A percentile compares a stretch with the other conserved stretches of the same genome.
phyloP scores from a whole-genome alignment of 371 early-diverging fungal species.

The Mucor indicus region DNA sequence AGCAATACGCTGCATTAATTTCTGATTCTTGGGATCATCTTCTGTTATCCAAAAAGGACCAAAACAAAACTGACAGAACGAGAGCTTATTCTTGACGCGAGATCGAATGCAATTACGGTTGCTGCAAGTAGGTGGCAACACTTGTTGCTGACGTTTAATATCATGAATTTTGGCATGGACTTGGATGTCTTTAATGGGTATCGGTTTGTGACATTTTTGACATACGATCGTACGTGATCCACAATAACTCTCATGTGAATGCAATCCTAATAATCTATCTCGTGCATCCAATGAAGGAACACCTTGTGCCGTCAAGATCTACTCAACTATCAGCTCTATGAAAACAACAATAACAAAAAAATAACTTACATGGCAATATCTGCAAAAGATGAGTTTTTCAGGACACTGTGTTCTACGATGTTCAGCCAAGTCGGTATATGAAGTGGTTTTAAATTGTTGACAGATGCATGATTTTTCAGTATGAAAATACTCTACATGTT shows the following conservation, averaged over 20 bases:
- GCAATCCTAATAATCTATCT: constrained; percentile 67
- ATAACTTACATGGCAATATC: constrained; percentile 70
- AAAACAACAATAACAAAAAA: not conserved
- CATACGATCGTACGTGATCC: constrained; percentile 84
- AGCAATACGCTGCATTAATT: constrained; percentile 72
- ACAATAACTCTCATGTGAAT: constrained; percentile 83
- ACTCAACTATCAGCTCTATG: no score
- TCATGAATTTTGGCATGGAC: constrained; percentile 76
- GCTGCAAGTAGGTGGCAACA: constrained; percentile 59
- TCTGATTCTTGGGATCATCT: constrained; percentile 74
- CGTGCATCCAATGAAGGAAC: constrained; percentile 50
- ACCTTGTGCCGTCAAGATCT: constrained; percentile 58
- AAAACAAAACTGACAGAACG: constrained; percentile 77
- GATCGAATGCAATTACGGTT: constrained; percentile 71
- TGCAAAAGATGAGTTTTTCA: constrained; percentile 74
- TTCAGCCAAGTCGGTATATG: constrained; percentile 52
- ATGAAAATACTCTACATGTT: constrained; percentile 70
- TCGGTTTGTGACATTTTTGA: constrained; percentile 67
- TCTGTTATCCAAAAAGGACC: constrained; percentile 80
- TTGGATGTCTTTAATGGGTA: constrained; percentile 78
- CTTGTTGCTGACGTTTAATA: constrained; percentile 57
- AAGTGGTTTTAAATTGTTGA: constrained; percentile 25
- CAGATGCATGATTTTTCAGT: constrained; percentile 63
- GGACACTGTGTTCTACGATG: constrained; percentile 75
- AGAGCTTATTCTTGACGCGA: constrained; percentile 37